These are phyloP conservation scores for Davidsoniella australis DNA, from an alignment of 2,329 filamentous ascomycete species.

Conservation along the genomic window DNA sequence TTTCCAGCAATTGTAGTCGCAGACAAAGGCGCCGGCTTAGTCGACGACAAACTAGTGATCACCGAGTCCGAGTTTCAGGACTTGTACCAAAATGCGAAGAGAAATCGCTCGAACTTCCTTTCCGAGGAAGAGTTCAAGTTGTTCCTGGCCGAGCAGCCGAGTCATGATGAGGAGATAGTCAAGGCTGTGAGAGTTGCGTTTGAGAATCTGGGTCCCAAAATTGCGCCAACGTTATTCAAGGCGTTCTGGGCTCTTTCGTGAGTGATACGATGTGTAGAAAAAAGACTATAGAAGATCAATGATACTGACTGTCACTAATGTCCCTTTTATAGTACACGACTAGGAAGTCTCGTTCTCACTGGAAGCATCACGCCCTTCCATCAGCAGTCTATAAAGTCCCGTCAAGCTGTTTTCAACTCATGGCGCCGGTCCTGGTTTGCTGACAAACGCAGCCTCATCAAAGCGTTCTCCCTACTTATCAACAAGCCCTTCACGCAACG, in stretches of 20 bases:
- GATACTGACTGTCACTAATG: background rate
- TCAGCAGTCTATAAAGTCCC: constrained; percentile 40
- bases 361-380: constrained; percentile 47
- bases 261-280: constrained; percentile 15
- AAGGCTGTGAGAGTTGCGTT: constrained; percentile 29
- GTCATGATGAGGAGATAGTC: constrained; percentile 35
- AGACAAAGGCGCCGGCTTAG: constrained; percentile 24
- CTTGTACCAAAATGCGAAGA: constrained; percentile 24
- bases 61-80: constrained; percentile 32
- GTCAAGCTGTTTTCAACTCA: constrained; percentile 42
- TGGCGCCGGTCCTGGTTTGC: constrained; percentile 45
- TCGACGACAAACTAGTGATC: constrained; percentile 24
- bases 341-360: constrained; percentile 48
- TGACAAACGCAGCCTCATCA: constrained; percentile 36
- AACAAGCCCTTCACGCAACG: constrained; percentile 38
- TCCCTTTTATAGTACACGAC: constrained; percentile 31
- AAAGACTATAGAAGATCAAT: background rate
- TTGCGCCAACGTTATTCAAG: constrained; percentile 22
- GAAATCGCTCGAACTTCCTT: constrained; percentile 23
- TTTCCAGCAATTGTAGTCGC: constrained; percentile 39
- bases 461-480: constrained; percentile 35
- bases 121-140: constrained; percentile 28
- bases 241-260: constrained; percentile 28
- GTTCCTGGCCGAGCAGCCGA: constrained; percentile 35
- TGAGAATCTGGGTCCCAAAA: constrained; percentile 19